Evolutionary conservation across 2,329 filamentous ascomycete species (phyloP), one percentile per base, ranked within the genome.

Genomic region (Epichloe glyceriae): DNA sequence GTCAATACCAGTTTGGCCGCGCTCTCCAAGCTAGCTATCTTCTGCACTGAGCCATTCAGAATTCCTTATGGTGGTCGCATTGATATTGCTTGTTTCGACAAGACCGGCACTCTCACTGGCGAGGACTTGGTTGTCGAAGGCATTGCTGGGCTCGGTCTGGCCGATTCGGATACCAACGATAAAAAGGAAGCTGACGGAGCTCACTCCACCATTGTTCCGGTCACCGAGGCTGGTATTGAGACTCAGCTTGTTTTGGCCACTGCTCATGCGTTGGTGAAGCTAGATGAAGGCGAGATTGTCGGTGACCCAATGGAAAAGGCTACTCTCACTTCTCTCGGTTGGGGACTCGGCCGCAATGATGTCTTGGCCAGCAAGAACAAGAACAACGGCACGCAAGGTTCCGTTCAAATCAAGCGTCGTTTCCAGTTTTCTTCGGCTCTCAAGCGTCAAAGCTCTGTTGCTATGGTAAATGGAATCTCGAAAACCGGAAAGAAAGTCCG

Each of bases 241-340:
- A 97, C 93, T 0, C 94, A 90, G 8, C 75, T 98, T 51, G 93
- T 97, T 49, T 80, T 98, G 50, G 91, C 93, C 41, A 95, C 90
- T 12, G 93, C 93, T 2, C 93, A 98, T 64, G 93, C 93, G 41
- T 75, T 98, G 30, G 94, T 98, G 47, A 96, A 91, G 65, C 78
- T 98, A 15, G 93, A 98, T 57, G 93, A 98, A 65, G 93, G 93
- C 19, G 93, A 98, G 12, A 85, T 97, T 58, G 93, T 98, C 43
- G 93, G 93, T 61, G 93, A 98, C 63, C 93, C 93, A 2, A 98
- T 98, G 93, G 93, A 98, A 65, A 97, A 97, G 70, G 93, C 93
- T 43, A 97, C 93, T 1, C 73, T 98, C 30, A 74, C 78, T 46
- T 89, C 91, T 51, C 82, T 98, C 11, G 90, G 91, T 50, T 98